Evolutionary conservation across 164 flowering plant species (phyloP), one percentile per base, ranked within the genome.

Genomic region (Sedum album): DNA sequence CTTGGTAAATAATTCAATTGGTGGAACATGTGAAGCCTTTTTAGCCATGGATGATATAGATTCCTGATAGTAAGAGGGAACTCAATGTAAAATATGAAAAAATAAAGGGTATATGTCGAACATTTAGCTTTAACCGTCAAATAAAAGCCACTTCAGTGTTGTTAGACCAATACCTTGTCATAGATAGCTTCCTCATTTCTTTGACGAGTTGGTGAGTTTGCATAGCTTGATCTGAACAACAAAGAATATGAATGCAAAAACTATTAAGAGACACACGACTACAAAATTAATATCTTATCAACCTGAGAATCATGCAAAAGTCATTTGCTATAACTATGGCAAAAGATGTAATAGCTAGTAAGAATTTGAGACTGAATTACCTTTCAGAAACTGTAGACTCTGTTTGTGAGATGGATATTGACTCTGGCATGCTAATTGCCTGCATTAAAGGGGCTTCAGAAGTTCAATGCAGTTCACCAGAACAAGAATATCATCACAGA

Each of bases 1-100:
- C 97, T 86, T 87, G 53, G 75, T 79, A 61, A 89, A 89, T 51
- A 82, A 76, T 9, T 89, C 93, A 28, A 66, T 71, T 5, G 90
- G 90, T 38, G 85, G 89, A 70, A 81, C 72, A 31, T 70, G 73
- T 31, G 66, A 80, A 70, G 35, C 66, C 69, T 78, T 75, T 76
- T 82, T 84, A 38, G 75, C 82, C 1, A 78, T 77, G 14, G 81
- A 75, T 66, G 78, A 76, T 65, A 76, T 75, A 61, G 74, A 80
- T 67, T 77, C 91, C 94, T 88, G 71, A 18, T 63, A 15, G 53
- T 20, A 15, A 9, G 31, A 68, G 76, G 33, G 39, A 1, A 35
- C 30, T 20, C 33, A 65, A 70, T n/a, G 5, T n/a, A 20, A 20
- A 28, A 20, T 9, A 36, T 1, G 1, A 28, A 35, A 28, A 64